A percentile compares a stretch with the other conserved stretches of the same genome.
phyloP scores from a whole-genome alignment of 2,329 filamentous ascomycete species.

The Diaporthe aspalathi region DNA sequence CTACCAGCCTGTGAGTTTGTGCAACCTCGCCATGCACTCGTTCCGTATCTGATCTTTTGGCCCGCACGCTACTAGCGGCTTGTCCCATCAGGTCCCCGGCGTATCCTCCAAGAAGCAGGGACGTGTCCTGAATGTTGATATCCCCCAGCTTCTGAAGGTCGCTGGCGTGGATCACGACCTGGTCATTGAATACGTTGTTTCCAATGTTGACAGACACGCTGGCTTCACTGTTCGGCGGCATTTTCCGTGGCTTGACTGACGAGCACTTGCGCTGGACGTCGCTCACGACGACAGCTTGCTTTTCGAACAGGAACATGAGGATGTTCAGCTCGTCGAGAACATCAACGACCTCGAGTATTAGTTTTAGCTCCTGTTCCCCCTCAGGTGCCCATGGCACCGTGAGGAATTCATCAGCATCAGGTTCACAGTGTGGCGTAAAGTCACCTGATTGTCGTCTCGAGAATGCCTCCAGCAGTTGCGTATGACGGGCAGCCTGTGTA shows the following conservation, averaged over 20 bases:
- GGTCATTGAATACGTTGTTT: too few species aligned
- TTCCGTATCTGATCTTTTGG: background rate
- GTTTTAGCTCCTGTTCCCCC: background rate
- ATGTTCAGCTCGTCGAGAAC: background rate
- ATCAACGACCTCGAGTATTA: background rate
- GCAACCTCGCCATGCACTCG: background rate
- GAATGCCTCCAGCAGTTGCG: background rate
- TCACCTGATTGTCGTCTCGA: background rate
- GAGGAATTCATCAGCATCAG: too few species aligned
- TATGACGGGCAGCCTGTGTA: background rate
- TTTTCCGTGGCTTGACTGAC: too few species aligned
- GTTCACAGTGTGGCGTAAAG: background rate
- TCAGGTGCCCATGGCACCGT: background rate
- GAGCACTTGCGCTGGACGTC: too few species aligned
- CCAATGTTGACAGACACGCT: too few species aligned
- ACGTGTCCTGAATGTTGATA: background rate
- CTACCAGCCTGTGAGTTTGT: background rate
- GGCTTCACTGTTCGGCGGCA: too few species aligned
- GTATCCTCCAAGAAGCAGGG: background rate
- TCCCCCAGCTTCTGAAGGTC: too few species aligned
- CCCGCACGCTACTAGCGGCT: background rate
- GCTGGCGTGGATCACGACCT: too few species aligned
- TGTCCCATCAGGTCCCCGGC: background rate
- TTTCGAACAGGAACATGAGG: background rate
- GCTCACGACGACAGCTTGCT: background rate